Evolutionary conservation across 495 filamentous ascomycete genomes (phyloP).

Genomic region (Antarctomyces pellizariae): DNA sequence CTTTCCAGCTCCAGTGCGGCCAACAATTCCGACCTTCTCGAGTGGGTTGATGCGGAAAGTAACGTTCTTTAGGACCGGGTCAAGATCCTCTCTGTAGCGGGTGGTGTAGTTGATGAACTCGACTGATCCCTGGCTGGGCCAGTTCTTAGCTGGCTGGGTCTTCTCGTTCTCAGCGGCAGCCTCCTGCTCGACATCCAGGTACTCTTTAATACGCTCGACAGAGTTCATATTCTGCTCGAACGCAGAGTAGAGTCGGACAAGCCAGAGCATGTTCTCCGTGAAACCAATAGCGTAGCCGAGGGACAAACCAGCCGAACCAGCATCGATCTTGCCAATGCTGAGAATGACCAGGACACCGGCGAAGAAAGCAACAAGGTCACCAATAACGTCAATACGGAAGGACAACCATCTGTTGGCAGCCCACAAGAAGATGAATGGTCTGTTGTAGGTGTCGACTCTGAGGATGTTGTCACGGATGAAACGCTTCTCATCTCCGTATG

Average conservation of each 20-base stretch:
- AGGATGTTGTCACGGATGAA: constrained; percentile 85
- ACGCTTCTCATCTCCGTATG: constrained; percentile 81
- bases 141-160: constrained; percentile 48
- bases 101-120: constrained; percentile 77
- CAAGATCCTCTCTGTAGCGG: constrained; percentile 69
- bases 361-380: constrained; percentile 84
- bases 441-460: constrained; percentile 71
- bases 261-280: constrained; percentile 91
- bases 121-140: constrained; percentile 71
- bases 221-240: constrained; percentile 99
- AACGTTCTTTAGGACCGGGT: constrained; percentile 60
- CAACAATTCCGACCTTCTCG: constrained; percentile 94
- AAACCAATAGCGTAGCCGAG: constrained; percentile 97
- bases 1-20: constrained; percentile 90
- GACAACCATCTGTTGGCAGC: constrained; percentile 94
- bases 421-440: constrained; percentile 94
- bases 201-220: constrained; percentile 95
- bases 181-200: constrained; percentile 91
- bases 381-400: constrained; percentile 73
- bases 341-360: constrained; percentile 77
- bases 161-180: constrained; percentile 56
- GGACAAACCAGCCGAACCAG: constrained; percentile 84
- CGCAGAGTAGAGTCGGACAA: constrained; percentile 80
- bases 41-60: constrained; percentile 66
- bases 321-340: constrained; percentile 66